Evolutionary conservation across 2,329 filamentous ascomycete genomes (phyloP).

Genomic region (Fusarium heterosporum): DNA sequence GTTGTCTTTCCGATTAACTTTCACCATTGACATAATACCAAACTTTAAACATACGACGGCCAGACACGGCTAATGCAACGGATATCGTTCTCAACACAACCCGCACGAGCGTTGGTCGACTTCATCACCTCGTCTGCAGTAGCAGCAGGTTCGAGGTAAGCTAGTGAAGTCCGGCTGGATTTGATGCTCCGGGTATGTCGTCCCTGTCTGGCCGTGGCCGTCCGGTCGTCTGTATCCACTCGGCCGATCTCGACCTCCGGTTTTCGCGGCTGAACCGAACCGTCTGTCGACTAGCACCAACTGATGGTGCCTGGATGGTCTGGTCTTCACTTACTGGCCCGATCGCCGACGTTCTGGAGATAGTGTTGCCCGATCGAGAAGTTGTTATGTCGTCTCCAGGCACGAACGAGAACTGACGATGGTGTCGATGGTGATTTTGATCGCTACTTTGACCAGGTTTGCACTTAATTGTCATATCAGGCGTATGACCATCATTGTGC

Average conservation of each 20-base stretch:
- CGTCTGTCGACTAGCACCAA: background rate
- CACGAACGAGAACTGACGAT: conserved; percentile 48
- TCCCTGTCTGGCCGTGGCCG: conserved; percentile 10
- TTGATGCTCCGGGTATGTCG: conserved; percentile 3
- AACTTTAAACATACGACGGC: conserved; percentile 21
- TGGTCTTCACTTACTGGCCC: background rate
- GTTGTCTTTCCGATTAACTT: conserved; percentile 29
- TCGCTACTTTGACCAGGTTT: background rate
- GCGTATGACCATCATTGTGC: background rate
- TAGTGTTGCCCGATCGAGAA: conserved; percentile 4
- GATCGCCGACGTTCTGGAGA: background rate
- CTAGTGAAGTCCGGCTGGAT: background rate
- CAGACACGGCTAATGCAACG: conserved; percentile 4
- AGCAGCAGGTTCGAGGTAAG: background rate
- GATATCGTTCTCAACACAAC: conserved; percentile 2
- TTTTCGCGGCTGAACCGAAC: conserved; percentile 2
- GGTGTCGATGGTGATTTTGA: conserved; percentile 22
- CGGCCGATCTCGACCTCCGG: conserved; percentile 33
- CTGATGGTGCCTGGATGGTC: conserved; percentile 1
- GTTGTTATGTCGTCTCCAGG: conserved; percentile 42
- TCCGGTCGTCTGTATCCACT: conserved; percentile 20
- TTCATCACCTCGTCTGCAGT: conserved; percentile 1
- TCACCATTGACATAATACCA: conserved; percentile 32
- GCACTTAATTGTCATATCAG: conserved; percentile 2
- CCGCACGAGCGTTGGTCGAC: conserved; percentile 1